Evolutionary conservation across 2,329 filamentous ascomycete genomes (phyloP).

Genomic region (Colletotrichum eremochloae): DNA sequence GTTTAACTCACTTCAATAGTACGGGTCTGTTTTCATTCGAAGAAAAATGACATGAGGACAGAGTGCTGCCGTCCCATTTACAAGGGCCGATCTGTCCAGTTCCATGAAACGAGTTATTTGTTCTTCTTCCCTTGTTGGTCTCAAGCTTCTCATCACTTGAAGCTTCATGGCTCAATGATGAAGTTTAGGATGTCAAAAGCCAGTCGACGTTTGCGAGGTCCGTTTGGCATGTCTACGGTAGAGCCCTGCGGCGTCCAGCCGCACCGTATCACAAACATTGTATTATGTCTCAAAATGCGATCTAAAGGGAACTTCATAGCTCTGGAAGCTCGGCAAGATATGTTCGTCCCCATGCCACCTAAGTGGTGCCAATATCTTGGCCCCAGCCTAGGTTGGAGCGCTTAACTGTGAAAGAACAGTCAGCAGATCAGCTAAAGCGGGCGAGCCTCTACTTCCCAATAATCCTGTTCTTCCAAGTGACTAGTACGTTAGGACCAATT

Average conservation of each 20-base stretch:
- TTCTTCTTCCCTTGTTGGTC: neutral
- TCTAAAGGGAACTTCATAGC: neutral
- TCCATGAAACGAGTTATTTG: neutral
- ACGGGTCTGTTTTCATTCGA: neutral
- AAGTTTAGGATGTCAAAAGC: neutral
- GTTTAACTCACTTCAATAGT: neutral
- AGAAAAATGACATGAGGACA: no score
- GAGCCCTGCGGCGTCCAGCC: neutral
- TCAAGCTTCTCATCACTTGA: neutral
- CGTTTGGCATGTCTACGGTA: neutral
- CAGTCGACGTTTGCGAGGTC: neutral
- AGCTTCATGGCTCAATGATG: neutral
- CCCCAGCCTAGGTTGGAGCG: neutral
- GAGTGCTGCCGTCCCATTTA: neutral
- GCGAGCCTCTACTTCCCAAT: neutral
- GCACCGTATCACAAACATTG: neutral
- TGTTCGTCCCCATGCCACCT: neutral
- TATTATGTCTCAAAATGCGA: neutral
- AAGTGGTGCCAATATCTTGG: neutral
- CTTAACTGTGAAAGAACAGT: neutral
- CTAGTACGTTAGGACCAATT: neutral
- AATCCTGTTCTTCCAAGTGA: neutral
- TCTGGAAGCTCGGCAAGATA: neutral
- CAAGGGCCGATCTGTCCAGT: neutral
- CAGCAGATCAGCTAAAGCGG: neutral